A percentile compares a stretch with the other conserved stretches of the same genome.
Conservation (phyloP, 2,329 filamentous ascomycete species). For the Pezicula neosporulosa region DNA sequence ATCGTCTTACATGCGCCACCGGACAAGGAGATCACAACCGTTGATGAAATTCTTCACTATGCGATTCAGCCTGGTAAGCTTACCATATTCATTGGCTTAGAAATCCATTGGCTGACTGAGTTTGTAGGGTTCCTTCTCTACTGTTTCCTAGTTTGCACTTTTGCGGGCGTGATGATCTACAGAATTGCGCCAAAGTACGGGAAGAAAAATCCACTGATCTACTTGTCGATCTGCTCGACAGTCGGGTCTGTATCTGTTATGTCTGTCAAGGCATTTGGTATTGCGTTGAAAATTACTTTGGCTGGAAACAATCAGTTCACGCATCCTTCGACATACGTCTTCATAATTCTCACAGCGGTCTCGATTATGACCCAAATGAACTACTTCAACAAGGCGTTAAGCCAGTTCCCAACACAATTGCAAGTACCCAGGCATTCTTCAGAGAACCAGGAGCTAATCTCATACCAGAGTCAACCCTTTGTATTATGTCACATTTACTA, state of each 20-base stretch:
- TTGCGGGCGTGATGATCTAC: constrained; percentile 95
- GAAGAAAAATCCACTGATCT: constrained; percentile 93
- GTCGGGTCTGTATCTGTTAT: constrained; percentile 98
- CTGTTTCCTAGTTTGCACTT: constrained; percentile 73
- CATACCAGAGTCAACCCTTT: constrained; percentile 61
- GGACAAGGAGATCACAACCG: constrained; percentile 84
- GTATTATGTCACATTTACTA: constrained; percentile 98
- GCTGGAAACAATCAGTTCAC: constrained; percentile 92
- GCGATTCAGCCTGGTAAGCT: constrained; percentile 82
- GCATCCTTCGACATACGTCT: constrained; percentile 94
- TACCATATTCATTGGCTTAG: not conserved
- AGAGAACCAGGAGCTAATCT: constrained; percentile 5
- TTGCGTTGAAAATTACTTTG: constrained; percentile 93
- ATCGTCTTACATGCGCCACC: constrained; percentile 97
- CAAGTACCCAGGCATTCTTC: constrained; percentile 45
- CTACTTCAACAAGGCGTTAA: constrained; percentile 98
- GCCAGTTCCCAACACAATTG: constrained; percentile 97
- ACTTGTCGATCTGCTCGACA: constrained; percentile 95
- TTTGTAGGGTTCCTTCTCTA: constrained; percentile 82
- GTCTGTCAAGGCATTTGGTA: constrained; percentile 98
- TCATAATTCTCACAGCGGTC: constrained; percentile 86
- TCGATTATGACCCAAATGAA: constrained; percentile 99
- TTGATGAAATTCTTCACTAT: constrained; percentile 88
- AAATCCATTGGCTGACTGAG: constrained; percentile 5
- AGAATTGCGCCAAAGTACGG: constrained; percentile 84